Conservation (phyloP, 257 asterid genomes). For the Parsonsia alboflavescens region DNA sequence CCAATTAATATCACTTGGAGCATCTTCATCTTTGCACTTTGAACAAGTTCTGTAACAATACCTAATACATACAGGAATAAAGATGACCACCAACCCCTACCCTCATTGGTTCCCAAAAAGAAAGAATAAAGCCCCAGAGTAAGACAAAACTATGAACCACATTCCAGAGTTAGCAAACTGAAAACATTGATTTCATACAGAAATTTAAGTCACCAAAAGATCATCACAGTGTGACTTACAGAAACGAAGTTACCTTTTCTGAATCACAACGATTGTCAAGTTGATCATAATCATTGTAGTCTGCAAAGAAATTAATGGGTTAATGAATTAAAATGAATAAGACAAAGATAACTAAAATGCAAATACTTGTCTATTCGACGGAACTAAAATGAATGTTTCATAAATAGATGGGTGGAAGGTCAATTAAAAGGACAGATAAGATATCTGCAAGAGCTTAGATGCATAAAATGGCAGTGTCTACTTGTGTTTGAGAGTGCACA, state of each 20-base stretch:
- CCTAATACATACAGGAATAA: background rate
- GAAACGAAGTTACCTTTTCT: conserved; percentile 8
- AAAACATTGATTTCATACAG: background rate
- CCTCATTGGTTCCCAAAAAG: background rate
- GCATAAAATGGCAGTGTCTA: background rate
- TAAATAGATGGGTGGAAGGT: background rate
- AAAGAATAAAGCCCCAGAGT: background rate
- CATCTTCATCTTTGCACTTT: background rate
- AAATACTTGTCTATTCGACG: background rate
- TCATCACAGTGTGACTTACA: background rate
- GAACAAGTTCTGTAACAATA: background rate
- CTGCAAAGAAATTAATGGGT: background rate
- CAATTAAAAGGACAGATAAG: background rate
- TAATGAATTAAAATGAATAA: background rate
- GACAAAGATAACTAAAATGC: background rate
- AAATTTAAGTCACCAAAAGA: background rate
- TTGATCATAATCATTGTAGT: conserved; percentile 5
- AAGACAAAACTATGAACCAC: background rate
- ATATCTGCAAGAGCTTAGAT: background rate
- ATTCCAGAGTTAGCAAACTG: background rate
- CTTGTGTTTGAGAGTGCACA: background rate
- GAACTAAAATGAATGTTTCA: background rate
- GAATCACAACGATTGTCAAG: background rate
- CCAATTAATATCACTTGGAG: background rate
- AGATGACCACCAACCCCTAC: background rate